Evolutionary conservation across 371 early-diverging fungal species (phyloP), one percentile per base, ranked within the genome.

Genomic region (Vittaforma corneae): DNA sequence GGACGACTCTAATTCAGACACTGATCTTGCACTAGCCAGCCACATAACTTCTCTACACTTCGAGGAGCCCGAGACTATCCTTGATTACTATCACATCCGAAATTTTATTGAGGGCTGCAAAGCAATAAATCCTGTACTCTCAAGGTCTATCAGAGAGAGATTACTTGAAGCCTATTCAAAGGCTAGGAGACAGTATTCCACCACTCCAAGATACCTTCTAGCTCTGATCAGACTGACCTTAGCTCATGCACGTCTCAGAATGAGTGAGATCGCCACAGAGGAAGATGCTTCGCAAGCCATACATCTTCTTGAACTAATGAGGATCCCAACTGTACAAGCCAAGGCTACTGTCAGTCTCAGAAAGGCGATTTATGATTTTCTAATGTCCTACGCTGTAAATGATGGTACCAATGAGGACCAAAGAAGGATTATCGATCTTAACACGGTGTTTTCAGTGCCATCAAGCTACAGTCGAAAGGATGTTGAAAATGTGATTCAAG

Each of bases 241-340:
- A 81, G 83, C 93, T 84, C 61, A 83, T 80, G 92, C 94, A 0
- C 85, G 93, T 64, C 78, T 93, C 30, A 85, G 92, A 22, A 82
- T 88, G 55, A 82, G 86, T 5, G 84, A 85, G 30, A 74, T 71
- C n/a, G 91, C 93, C 1, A 82, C 82, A 20, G 80, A 83, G 26
- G 81, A 68, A 14, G 94, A 97, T 81, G 90, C 94, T 20, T 87
- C 91, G 60, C 95, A 97, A 76, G 92, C 92, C 0, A 74, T 92
- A 65, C 82, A 93, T 20, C 77, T 97, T 62, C 83, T 94, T 70
- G 88, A 91, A 20, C 54, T 65, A 11, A 74, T 86, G 86, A 30
- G 85, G 85, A 63, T 89, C 87, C 69, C 72, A 78, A 33, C 78
- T 80, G 20, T 62, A 80, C 59, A 63, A 45, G 64, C 66, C 72